Base-by-base conservation (phyloP, 768 basidiomycete species). In the Tephrocybe rancida region DNA sequence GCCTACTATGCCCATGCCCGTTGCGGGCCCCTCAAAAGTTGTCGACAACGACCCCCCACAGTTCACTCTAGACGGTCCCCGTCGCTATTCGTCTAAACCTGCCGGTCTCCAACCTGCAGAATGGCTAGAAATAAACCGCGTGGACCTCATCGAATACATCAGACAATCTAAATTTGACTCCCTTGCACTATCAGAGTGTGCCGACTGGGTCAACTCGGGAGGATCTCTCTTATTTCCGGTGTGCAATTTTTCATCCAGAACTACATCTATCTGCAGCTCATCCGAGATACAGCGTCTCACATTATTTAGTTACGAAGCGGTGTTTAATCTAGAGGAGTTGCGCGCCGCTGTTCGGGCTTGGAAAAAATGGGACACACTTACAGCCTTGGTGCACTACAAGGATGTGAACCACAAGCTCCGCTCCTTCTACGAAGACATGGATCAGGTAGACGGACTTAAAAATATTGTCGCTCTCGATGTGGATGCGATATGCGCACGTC, bases 401-500 rank as follows among this genome's bases (percentile, higher is more conserved):
- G 53, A 49, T 3, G 43, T 55, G 10, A 50, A 44, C 32, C 19
- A 45, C 32, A 47, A 9, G n/a, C 44, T 58, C n/a, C 48, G 53
- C 13, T 54, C 47, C 3, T 48, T 58, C 49, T 47, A 39, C 27
- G 25, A 44, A 1, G 35, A 50, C 44, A 44, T 47, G 26, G 45
- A 51, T 24, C 18, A 48, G 16, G 51, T 45, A 16, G 24, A 53
- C 5, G 47, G 35, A 27, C 50, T 56, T 5, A 45, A 32, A 35
- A 29, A 29, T 3, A 50, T 53, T 13, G 46, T 51, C 9, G 38
- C 58, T 3, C 55, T 57, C 18, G 55, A 59, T 19, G 44, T 58
- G 26, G 56, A 58, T 22, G 13, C 34, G 8, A 50, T 58, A 10
- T 58, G 56, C 44, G 41, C 41, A 16, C 16, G 48, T 7, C 52